phyloP scores from a whole-genome alignment of 805 yeast genomes.

The Komagataella ulmi region DNA sequence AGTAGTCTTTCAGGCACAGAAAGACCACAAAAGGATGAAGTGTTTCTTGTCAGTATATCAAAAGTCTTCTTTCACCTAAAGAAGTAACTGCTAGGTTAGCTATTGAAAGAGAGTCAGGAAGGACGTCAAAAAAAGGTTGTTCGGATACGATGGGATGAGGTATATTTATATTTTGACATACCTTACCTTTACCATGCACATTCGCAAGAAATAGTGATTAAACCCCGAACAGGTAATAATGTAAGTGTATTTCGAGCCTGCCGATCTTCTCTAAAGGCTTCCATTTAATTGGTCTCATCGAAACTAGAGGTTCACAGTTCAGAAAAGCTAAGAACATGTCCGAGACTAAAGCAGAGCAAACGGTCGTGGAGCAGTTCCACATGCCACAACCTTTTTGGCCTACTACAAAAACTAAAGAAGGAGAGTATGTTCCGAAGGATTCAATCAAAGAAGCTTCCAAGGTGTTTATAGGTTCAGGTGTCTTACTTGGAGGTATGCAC shows the following conservation, averaged over 20 bases:
- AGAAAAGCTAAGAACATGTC: constrained; percentile 6
- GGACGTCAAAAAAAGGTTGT: not conserved
- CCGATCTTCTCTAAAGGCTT: not conserved
- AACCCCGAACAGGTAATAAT: not conserved
- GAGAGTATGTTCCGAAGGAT: constrained; percentile 13
- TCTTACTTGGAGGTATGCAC: constrained; percentile 22
- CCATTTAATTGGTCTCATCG: not conserved
- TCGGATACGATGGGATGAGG: not conserved
- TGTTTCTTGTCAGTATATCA: not conserved
- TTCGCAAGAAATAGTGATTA: not conserved
- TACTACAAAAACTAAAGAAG: constrained; percentile 1
- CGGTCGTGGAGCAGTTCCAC: constrained; percentile 3
- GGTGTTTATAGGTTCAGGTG: constrained; percentile 14
- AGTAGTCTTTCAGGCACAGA: not conserved
- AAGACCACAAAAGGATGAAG: not conserved
- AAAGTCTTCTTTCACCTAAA: not conserved
- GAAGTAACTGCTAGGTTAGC: not conserved
- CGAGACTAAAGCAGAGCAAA: constrained; percentile 5
- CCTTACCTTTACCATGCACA: not conserved
- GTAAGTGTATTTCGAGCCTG: not conserved
- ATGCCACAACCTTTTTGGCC: constrained; percentile 18
- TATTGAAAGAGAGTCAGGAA: not conserved
- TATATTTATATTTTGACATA: no score
- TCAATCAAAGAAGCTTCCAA: constrained; percentile 16
- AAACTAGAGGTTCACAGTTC: constrained; percentile 2